Evolutionary conservation across 805 yeast species (phyloP).

Genomic region (Kuraishia ogatae): DNA sequence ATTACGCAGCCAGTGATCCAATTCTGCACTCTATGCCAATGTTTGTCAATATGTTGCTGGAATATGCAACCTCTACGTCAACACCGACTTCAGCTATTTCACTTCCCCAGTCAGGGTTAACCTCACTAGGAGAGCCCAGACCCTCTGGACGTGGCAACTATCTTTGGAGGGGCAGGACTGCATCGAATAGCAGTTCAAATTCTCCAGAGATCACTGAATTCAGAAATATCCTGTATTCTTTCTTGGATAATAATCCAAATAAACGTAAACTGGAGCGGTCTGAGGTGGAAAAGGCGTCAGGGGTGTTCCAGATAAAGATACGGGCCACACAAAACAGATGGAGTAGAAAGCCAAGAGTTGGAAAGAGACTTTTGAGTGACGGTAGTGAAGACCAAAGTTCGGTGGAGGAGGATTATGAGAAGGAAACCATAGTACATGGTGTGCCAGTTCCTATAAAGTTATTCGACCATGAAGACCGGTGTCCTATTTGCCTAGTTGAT

Average conservation of each 20-base stretch:
- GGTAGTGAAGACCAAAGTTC: not conserved
- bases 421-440: not conserved
- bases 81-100: not conserved
- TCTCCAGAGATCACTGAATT: not conserved
- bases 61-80: conserved; percentile 4
- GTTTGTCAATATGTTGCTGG: conserved; percentile 13
- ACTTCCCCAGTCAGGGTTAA: not conserved
- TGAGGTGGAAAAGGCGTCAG: not conserved
- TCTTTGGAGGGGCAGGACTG: not conserved
- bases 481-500: conserved; percentile 45
- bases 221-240: not conserved
- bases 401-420: not conserved
- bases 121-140: not conserved
- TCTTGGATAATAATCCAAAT: not conserved
- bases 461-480: conserved; percentile 23
- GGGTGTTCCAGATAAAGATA: not conserved
- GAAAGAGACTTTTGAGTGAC: not conserved
- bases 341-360: not conserved
- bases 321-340: not conserved
- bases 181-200: not conserved
- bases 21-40: conserved; percentile 34
- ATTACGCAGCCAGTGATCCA: conserved; percentile 29
- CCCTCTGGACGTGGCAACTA: not conserved
- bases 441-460: not conserved
- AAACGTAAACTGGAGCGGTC: not conserved